Evolutionary conservation across 192 early-diverging fungal species (phyloP).

Genomic region (Backusella macrospora): DNA sequence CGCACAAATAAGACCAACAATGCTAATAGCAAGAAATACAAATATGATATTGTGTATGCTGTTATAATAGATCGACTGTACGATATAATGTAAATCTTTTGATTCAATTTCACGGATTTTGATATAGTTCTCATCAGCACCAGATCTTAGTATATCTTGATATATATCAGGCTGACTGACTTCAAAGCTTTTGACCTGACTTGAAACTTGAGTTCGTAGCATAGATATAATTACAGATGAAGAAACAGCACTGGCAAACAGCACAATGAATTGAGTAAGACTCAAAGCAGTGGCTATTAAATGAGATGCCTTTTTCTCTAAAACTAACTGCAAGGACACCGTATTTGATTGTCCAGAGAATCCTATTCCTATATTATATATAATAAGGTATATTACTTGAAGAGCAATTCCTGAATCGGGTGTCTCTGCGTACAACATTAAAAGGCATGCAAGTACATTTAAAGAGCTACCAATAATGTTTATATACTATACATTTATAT

Average conservation of each 20-base stretch:
- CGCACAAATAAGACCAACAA: constrained; percentile 2
- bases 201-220: not conserved
- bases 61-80: not conserved
- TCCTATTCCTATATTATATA: not conserved
- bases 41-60: not conserved
- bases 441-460: not conserved
- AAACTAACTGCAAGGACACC: not conserved
- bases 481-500: not conserved
- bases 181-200: not conserved
- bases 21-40: not conserved
- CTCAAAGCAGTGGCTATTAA: not conserved
- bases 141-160: not conserved
- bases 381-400: not conserved
- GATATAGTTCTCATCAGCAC: not conserved
- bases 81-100: not conserved
- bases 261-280: not conserved
- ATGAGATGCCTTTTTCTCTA: not conserved
- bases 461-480: not conserved
- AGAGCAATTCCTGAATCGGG: not conserved
- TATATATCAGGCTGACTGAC: not conserved
- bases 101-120: not conserved
- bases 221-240: not conserved
- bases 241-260: not conserved
- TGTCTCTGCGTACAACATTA: not conserved
- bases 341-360: constrained; percentile 1